Base-by-base conservation (phyloP, 2,329 filamentous ascomycete species). In the Aspergillus niger region DNA sequence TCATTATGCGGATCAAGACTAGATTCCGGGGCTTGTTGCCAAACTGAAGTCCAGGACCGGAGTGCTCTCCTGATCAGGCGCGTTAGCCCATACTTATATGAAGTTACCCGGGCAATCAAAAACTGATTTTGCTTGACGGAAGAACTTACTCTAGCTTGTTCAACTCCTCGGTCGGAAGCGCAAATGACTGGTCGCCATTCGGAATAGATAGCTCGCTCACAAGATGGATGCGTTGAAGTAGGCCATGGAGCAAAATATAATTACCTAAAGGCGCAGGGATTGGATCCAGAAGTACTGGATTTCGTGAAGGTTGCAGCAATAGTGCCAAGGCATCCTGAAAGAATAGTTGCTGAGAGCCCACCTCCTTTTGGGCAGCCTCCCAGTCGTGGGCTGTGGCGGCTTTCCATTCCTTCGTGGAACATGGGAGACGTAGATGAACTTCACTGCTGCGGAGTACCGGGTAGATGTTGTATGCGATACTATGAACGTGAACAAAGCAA, bases 181-280 rank as follows among this genome's bases (percentile, higher is more conserved):
- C 65, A n/a, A 68, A 64, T 5, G 70, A 67, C n/a, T 73, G 69
- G 28, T 70, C 69, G 4, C 71, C 69, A 11, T 70, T 72, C 10
- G 72, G 70, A 20, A 74, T 63, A 8, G 70, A 73, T 15, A 74
- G 61, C 52, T 74, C 72, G 57, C 70, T 73, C 15, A 74, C 71
- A 8, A 74, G 67, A 32, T 74, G 72, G 15, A 91, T 87, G 63
- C 91, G 88, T 67, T 91, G 89, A 10, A 91, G 83, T 24, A 92
- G 72, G 3, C 88, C 88, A 68, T 91, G 88, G 3, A 91, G 88
- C 36, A 92, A 79, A 7, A 90, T 83, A 65, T 91, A 91, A 67
- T 89, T 89, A 0, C 88, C 89, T 6, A 90, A 74, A 0, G 86
- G 85, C 7, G 74, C 65, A 8, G 72, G 72, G 26, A 74, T 74